Conservation (phyloP, 495 filamentous ascomycete species). For the Penicillium paxilli region DNA sequence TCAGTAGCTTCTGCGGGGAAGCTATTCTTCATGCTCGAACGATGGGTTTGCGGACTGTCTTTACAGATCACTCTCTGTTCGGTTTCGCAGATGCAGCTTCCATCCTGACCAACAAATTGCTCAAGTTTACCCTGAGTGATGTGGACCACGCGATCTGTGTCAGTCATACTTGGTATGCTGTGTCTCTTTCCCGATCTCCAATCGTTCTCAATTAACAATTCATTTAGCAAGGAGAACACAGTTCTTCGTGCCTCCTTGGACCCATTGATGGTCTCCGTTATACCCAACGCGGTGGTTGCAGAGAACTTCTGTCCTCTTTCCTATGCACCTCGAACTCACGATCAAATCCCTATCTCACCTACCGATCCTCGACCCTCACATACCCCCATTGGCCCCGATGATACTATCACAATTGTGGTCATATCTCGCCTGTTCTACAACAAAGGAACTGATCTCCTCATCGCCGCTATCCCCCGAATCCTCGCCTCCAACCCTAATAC, state of each 20-base stretch:
- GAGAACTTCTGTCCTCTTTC: slow-evolving; percentile 84
- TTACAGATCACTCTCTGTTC: slow-evolving; percentile 97
- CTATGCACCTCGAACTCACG: slow-evolving; percentile 31
- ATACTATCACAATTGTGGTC: slow-evolving; percentile 93
- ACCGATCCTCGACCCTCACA: slow-evolving; percentile 47
- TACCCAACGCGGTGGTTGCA: slow-evolving; percentile 95
- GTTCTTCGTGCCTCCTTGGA: slow-evolving; percentile 93
- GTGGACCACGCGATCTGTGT: slow-evolving; percentile 98
- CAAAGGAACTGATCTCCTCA: slow-evolving; percentile 93
- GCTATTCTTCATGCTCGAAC: slow-evolving; percentile 93
- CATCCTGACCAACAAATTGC: slow-evolving; percentile 92
- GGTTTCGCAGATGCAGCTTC: slow-evolving; percentile 96
- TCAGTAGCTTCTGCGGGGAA: slow-evolving; percentile 92
- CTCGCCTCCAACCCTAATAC: slow-evolving; percentile 86
- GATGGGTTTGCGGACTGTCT: slow-evolving; percentile 93
- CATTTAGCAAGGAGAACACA: slow-evolving; percentile 92
- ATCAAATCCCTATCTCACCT: slow-evolving; percentile 32
- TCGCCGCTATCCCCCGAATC: slow-evolving; percentile 91
- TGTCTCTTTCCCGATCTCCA: neutral
- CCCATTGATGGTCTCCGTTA: slow-evolving; percentile 94
- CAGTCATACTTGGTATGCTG: slow-evolving; percentile 86
- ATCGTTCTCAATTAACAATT: neutral
- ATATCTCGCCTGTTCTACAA: slow-evolving; percentile 98
- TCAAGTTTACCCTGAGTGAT: slow-evolving; percentile 95
- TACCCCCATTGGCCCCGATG: slow-evolving; percentile 67